Percentiles rank a stretch among this genome's conserved stretches.
Conservation (phyloP, 192 early-diverging fungal genomes). For the Linnemannia exigua region DNA sequence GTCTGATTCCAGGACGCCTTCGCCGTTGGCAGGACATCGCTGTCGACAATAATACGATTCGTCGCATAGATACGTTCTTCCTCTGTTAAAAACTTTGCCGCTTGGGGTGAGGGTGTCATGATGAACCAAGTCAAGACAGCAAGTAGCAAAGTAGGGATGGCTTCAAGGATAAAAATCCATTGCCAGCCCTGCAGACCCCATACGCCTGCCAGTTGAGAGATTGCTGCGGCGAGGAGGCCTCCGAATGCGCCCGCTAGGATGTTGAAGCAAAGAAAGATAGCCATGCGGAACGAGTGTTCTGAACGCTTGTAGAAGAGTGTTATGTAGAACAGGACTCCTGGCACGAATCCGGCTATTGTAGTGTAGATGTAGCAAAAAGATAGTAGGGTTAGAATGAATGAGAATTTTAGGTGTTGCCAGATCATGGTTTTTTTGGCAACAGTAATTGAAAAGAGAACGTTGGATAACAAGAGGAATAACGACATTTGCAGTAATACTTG, state of each 20-base stretch:
- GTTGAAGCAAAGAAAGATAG: constrained; percentile 77
- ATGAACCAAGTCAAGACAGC: constrained; percentile 66
- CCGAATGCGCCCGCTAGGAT: constrained; percentile 82
- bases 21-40: constrained; percentile 26
- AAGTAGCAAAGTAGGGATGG: constrained; percentile 72
- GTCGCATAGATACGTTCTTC: constrained; percentile 58
- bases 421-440: not conserved
- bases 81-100: constrained; percentile 37
- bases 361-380: constrained; percentile 61
- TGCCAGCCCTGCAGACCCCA: constrained; percentile 74
- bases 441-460: not conserved
- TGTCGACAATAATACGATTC: constrained; percentile 39
- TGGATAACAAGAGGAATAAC: not conserved
- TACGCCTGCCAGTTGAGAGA: constrained; percentile 65
- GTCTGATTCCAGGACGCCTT: constrained; percentile 48
- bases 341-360: constrained; percentile 75
- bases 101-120: constrained; percentile 68
- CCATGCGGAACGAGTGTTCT: constrained; percentile 76
- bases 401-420: too few relatives aligned
- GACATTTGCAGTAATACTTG: not conserved
- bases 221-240: constrained; percentile 80
- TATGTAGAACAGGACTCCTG: constrained; percentile 78
- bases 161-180: constrained; percentile 82
- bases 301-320: constrained; percentile 79
- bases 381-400: constrained; percentile 44